Percentiles rank a stretch among this genome's conserved stretches.
These are phyloP conservation scores for Cymodocea nodosa DNA, from an alignment of 116 monocot species.

Conservation along the genomic window DNA sequence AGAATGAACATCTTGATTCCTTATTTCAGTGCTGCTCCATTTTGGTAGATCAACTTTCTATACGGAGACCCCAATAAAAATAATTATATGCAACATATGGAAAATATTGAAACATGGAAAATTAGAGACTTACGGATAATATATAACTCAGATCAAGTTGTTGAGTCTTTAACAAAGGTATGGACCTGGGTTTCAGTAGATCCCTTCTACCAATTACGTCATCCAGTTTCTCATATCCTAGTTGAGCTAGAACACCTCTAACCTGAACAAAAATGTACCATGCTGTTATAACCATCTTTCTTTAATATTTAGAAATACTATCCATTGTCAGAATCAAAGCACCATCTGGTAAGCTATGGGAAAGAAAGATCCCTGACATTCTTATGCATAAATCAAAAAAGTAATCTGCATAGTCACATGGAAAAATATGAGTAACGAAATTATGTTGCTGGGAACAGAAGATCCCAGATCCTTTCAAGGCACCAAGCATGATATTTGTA, in stretches of 20 bases:
- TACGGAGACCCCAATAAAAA: neutral
- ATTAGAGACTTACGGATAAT: conserved; percentile 46
- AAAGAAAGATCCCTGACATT: no score
- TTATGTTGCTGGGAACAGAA: no score
- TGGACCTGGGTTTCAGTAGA: conserved; percentile 48
- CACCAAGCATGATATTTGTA: no score
- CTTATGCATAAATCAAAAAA: no score
- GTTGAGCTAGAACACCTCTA: conserved; percentile 70
- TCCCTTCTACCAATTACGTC: conserved; percentile 93
- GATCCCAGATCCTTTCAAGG: no score
- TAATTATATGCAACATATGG: neutral
- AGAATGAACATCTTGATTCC: conserved; percentile 75
- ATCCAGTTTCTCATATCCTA: conserved; percentile 96
- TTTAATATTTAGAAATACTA: neutral
- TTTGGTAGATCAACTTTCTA: conserved; percentile 76
- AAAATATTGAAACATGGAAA: neutral
- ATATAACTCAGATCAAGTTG: conserved; percentile 81
- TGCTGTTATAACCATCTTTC: neutral
- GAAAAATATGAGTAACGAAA: no score
- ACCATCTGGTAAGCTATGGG: no score
- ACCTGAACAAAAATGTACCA: conserved; percentile 33
- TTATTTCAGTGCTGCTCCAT: conserved; percentile 83
- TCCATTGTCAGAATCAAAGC: no score
- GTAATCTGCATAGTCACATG: no score
- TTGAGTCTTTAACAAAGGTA: conserved; percentile 88